Evolutionary conservation across 805 yeast genomes (phyloP).

Genomic region (Myxozyma neglecta): DNA sequence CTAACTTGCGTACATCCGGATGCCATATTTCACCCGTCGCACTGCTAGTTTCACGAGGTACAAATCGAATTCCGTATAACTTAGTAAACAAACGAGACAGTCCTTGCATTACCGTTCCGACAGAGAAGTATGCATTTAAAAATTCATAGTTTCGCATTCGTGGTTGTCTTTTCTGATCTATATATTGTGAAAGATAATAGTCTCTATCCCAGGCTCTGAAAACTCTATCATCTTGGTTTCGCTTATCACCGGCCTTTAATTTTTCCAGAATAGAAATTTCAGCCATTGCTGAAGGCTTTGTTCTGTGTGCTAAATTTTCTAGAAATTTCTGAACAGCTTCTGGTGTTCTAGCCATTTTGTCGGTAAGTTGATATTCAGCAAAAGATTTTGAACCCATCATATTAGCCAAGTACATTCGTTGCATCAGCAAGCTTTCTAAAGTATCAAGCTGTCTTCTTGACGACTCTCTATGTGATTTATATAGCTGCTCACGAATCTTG

Average conservation of each 20-base stretch:
- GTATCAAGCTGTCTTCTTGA: constrained; percentile 59
- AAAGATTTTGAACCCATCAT: constrained; percentile 69
- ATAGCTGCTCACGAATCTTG: constrained; percentile 61
- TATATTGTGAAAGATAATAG: constrained; percentile 48
- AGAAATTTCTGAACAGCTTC: constrained; percentile 72
- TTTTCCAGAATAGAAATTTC: constrained; percentile 54
- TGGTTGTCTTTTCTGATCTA: constrained; percentile 38
- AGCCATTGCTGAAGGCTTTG: constrained; percentile 53
- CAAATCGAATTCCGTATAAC: constrained; percentile 75
- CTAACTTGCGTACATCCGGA: constrained; percentile 75
- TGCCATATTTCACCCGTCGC: constrained; percentile 84
- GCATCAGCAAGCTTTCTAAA: constrained; percentile 59
- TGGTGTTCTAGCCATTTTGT: constrained; percentile 86
- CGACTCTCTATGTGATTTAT: constrained; percentile 73
- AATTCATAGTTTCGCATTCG: constrained; percentile 44
- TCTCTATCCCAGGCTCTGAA: constrained; percentile 93
- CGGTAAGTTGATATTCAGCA: constrained; percentile 78
- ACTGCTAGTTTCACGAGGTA: constrained; percentile 55
- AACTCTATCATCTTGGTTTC: constrained; percentile 42
- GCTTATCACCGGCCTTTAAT: constrained; percentile 36
- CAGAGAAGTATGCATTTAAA: constrained; percentile 71
- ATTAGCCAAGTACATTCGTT: constrained; percentile 68
- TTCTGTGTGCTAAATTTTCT: constrained; percentile 54
- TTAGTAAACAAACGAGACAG: constrained; percentile 65
- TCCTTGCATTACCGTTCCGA: constrained; percentile 85